Conservation (phyloP, 768 basidiomycete species). For the Candolleomyces aberdarensis region DNA sequence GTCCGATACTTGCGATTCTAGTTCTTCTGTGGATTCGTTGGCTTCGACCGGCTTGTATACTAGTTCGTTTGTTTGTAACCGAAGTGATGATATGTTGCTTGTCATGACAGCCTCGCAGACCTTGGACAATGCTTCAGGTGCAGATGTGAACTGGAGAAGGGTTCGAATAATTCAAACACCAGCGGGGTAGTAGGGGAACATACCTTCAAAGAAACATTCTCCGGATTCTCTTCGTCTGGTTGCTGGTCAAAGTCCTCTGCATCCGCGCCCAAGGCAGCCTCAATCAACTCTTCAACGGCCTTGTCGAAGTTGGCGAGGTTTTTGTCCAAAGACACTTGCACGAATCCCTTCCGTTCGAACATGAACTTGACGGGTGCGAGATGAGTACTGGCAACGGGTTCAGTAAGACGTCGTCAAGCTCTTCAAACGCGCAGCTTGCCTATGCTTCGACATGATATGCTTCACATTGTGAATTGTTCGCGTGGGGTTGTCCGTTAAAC, state of each 20-base stretch:
- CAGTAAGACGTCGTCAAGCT: slow-evolving; percentile 1
- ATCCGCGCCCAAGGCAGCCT: slow-evolving; percentile 36
- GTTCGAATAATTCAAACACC: slow-evolving; percentile 3
- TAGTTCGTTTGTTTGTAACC: slow-evolving; percentile 46
- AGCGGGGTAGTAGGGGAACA: background rate
- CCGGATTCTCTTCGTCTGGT: slow-evolving; percentile 28
- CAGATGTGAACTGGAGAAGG: slow-evolving; percentile 10
- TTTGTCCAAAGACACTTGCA: slow-evolving; percentile 38
- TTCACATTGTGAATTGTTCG: slow-evolving; percentile 58
- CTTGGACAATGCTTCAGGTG: slow-evolving; percentile 9
- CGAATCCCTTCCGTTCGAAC: slow-evolving; percentile 54
- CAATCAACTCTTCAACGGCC: slow-evolving; percentile 32
- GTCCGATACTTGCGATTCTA: slow-evolving; percentile 34
- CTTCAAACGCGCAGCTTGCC: slow-evolving; percentile 32
- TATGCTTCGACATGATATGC: slow-evolving; percentile 45
- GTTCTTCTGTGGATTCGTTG: slow-evolving; percentile 35
- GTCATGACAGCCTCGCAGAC: slow-evolving; percentile 12
- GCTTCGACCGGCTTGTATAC: slow-evolving; percentile 51
- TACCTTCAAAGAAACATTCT: slow-evolving; percentile 18
- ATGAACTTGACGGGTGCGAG: slow-evolving; percentile 63
- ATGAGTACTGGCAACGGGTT: slow-evolving; percentile 44
- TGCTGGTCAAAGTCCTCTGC: slow-evolving; percentile 43
- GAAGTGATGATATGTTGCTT: slow-evolving; percentile 12
- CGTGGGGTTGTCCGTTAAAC: slow-evolving; percentile 57
- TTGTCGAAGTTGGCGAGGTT: slow-evolving; percentile 2